Evolutionary conservation across 116 monocot species (phyloP), one percentile per base, ranked within the genome.

Genomic region (Dioscorea cayenensis): DNA sequence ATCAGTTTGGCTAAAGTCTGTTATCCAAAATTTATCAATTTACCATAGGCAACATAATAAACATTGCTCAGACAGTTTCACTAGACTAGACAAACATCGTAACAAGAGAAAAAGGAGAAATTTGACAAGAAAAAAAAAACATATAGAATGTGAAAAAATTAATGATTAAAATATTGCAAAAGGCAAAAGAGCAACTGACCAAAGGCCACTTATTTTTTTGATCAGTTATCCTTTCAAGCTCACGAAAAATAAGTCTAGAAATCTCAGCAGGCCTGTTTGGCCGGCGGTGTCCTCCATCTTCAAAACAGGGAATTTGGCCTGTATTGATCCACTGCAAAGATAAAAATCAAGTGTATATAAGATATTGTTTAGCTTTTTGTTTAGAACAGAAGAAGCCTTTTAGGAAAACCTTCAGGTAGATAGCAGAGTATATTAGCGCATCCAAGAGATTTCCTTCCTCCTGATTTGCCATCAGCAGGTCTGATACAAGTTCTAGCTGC

Each of bases 231-330:
- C 81, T 84, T 77, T 96, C 96, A 64, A 96, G 80, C 75, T 84
- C 90, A 55, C 88, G 79, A 75, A 96, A 96, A 76, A 96, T 92
- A 50, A 75, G 75, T 63, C 88, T 87, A 60, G 96, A 96, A 68
- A 90, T 92, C 49, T 88, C 96, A 63, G 96, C 93, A 88, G 84
- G 93, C 71, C 84, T 87, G 65, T 84, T 96, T 66, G 96, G 96
- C 21, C 96, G 80, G 51, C 80, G 90, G 81, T 96, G 96, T 4
- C 96, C 90, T 66, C 96, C 96, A 83, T 79, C 93, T 80, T 96
- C 96, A 81, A 86, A 92, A 77, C 96, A 96, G 9, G 96, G 93
- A 71, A 96, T 88, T 66, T 92, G 93, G 20, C 96, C 96, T 6
- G 93, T 96, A 71, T 96, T 92, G 48, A 96, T 96, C 96, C 96